Conservation (phyloP, 805 yeast genomes). For the Tetrapisispora nanseiensis region DNA sequence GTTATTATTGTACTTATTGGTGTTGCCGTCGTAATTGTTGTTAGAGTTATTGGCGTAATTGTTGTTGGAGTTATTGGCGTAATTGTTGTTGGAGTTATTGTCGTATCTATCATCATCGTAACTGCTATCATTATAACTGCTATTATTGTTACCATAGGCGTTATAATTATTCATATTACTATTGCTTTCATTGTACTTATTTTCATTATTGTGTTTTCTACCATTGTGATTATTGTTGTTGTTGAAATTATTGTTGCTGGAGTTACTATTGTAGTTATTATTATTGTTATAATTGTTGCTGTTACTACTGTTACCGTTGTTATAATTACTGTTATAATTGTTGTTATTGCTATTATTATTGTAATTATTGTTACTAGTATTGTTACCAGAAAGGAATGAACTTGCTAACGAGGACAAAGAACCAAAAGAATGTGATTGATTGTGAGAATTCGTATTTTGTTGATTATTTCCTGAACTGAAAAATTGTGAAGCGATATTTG, state of each 20-base stretch:
- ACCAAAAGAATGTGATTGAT: constrained; percentile 9
- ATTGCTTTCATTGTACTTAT: not conserved
- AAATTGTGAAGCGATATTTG: constrained; percentile 21
- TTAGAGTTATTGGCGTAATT: not conserved
- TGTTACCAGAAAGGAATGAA: constrained; percentile 6
- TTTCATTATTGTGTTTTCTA: not conserved
- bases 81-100: not conserved
- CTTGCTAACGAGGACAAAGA: constrained; percentile 17
- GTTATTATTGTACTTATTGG: not conserved
- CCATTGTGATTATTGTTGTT: not conserved
- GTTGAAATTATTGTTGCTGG: constrained; percentile 1
- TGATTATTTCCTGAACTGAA: constrained; percentile 10
- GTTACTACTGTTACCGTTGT: constrained; percentile 2
- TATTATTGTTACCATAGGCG: not conserved
- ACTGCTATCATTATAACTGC: not conserved
- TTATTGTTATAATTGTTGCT: constrained; percentile 3
- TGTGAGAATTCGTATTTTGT: not conserved
- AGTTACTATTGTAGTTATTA: not conserved
- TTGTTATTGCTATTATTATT: not conserved
- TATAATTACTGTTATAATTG: constrained; percentile 1
- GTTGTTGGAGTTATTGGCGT: not conserved
- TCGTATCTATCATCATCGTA: not conserved
- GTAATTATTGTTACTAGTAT: not conserved
- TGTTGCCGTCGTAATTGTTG: not conserved
- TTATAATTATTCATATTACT: not conserved